A percentile compares a stretch with the other conserved stretches of the same genome.
Evolutionary conservation across 116 monocot genomes (phyloP).

Genomic region (Posidonia oceanica): DNA sequence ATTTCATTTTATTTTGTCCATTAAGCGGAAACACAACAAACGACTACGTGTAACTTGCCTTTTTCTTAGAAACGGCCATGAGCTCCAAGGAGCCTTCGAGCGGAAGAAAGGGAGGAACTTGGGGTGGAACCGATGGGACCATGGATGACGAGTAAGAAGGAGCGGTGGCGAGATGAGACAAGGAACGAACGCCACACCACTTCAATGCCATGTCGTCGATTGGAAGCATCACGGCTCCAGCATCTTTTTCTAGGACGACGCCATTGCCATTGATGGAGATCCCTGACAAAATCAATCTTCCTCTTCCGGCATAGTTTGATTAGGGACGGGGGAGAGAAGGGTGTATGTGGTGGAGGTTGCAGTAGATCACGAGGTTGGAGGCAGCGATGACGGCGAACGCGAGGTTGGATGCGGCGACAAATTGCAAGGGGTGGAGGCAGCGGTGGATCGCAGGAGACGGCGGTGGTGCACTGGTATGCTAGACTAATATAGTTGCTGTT

Average conservation of each 20-base stretch:
- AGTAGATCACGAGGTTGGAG: too few species aligned
- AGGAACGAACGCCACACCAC: background rate
- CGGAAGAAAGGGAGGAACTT: slow-evolving; percentile 4
- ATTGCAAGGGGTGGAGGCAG: too few species aligned
- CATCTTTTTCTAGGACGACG: background rate
- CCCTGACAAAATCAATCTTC: background rate
- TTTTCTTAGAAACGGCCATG: slow-evolving; percentile 89
- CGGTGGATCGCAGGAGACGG: too few species aligned
- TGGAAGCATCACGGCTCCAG: background rate
- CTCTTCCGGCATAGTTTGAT: background rate
- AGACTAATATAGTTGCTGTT: too few species aligned
- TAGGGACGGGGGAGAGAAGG: too few species aligned
- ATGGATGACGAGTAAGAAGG: slow-evolving; percentile 5
- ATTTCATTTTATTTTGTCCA: too few species aligned
- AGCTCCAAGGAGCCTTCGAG: slow-evolving; percentile 52
- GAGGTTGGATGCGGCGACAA: too few species aligned
- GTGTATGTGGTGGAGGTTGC: too few species aligned
- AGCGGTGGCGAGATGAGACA: background rate
- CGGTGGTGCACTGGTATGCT: too few species aligned
- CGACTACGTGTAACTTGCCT: slow-evolving; percentile 13
- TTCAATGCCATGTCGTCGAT: background rate
- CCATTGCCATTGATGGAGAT: background rate
- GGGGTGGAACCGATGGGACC: background rate
- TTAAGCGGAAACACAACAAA: background rate
- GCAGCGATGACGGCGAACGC: too few species aligned